phyloP scores from a whole-genome alignment of 2,329 filamentous ascomycete genomes.

The Lasiodiplodia sp. region DNA sequence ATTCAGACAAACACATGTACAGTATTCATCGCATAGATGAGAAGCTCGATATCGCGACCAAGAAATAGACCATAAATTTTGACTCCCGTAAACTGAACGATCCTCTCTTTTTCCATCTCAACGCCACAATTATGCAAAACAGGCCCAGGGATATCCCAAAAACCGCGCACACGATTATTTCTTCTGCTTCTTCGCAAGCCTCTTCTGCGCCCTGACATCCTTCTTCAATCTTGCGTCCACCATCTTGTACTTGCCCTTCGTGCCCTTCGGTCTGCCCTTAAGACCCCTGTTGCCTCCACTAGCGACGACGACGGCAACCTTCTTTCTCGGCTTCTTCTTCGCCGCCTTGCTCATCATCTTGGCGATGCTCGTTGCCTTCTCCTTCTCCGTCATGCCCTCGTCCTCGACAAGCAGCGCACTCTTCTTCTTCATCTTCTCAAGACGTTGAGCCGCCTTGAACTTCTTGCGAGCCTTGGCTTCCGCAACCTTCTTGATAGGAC shows the following conservation, averaged over 20 bases:
- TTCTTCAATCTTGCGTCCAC: slow-evolving; percentile 96
- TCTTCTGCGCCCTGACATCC: slow-evolving; percentile 88
- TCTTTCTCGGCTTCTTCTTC: slow-evolving; percentile 84
- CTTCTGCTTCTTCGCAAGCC: slow-evolving; percentile 73
- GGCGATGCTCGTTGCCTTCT: slow-evolving; percentile 86
- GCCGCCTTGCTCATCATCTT: slow-evolving; percentile 82
- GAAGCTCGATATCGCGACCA: background rate
- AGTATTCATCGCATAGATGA: background rate
- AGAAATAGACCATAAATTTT: background rate
- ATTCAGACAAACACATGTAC: background rate
- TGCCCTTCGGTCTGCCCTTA: slow-evolving; percentile 84
- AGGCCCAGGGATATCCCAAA: slow-evolving; percentile 4
- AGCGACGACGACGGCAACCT: slow-evolving; percentile 89
- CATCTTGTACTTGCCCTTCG: slow-evolving; percentile 97
- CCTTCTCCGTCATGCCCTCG: slow-evolving; percentile 92
- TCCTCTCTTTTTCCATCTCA: slow-evolving; percentile 10
- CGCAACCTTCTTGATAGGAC: slow-evolving; percentile 98
- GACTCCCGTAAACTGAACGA: background rate
- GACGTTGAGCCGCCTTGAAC: slow-evolving; percentile 85
- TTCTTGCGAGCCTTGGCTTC: slow-evolving; percentile 98
- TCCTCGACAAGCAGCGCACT: slow-evolving; percentile 87
- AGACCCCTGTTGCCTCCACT: slow-evolving; percentile 84
- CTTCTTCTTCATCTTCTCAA: slow-evolving; percentile 98
- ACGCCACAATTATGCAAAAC: slow-evolving; percentile 3
- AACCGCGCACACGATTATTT: background rate